Evolutionary conservation across 306 rosid species (phyloP).

Genomic region (Malus sieversii): DNA sequence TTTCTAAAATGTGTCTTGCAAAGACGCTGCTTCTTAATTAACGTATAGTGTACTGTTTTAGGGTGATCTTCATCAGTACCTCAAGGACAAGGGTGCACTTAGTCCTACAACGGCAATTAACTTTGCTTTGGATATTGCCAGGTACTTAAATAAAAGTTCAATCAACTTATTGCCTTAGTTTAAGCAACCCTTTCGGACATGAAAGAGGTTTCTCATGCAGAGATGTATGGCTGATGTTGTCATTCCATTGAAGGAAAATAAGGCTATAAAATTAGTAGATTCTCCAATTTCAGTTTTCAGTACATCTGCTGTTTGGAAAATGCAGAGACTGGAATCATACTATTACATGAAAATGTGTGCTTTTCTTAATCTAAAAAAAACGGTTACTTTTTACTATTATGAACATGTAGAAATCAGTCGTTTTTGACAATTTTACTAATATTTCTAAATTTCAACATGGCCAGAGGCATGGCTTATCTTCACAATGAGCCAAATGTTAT

Average conservation of each 20-base stretch:
- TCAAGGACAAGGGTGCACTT: constrained; percentile 76
- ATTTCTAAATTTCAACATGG: constrained; percentile 15
- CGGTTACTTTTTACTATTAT: neutral
- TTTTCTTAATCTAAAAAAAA: neutral
- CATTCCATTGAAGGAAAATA: neutral
- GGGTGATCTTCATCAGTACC: constrained; percentile 96
- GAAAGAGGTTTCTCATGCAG: neutral
- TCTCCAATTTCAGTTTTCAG: neutral
- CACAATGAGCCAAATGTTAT: constrained; percentile 93
- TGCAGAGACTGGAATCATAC: neutral
- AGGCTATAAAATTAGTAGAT: neutral
- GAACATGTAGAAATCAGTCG: neutral
- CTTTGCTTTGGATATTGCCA: constrained; percentile 84
- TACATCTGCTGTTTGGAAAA: neutral
- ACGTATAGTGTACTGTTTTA: constrained; percentile 26
- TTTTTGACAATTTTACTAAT: constrained; percentile 24
- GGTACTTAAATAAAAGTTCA: constrained; percentile 27
- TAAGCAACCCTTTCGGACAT: neutral
- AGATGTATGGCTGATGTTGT: neutral
- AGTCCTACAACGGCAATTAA: constrained; percentile 61
- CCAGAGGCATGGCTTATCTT: constrained; percentile 94
- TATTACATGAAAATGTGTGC: neutral
- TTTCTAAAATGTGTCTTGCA: constrained; percentile 8
- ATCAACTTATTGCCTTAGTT: neutral
- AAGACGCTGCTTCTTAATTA: constrained; percentile 15